These are phyloP conservation scores for Crucibulum laeve DNA, from an alignment of 768 basidiomycete species.

Conservation along the genomic window DNA sequence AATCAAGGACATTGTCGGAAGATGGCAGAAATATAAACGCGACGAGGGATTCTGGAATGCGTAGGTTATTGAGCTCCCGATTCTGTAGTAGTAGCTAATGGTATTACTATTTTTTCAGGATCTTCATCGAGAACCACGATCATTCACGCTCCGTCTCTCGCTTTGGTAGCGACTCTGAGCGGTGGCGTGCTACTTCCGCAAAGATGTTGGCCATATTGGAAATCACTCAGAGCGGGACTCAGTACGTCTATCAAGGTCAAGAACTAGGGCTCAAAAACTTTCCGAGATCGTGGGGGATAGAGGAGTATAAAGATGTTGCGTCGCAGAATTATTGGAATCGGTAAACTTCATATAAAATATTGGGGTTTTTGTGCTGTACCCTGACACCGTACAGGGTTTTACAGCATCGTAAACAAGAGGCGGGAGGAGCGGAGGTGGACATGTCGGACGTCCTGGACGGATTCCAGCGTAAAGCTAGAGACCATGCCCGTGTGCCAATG, in stretches of 20 bases:
- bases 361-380: neutral
- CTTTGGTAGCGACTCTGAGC: constrained; percentile 56
- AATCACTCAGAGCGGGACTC: constrained; percentile 57
- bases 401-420: constrained; percentile 27
- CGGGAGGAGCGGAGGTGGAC: constrained; percentile 38
- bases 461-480: constrained; percentile 61
- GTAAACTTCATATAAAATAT: constrained; percentile 27
- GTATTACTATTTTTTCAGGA: constrained; percentile 22
- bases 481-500: constrained; percentile 69
- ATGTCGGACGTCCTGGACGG: constrained; percentile 58
- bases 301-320: constrained; percentile 71
- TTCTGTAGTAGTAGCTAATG: constrained; percentile 5
- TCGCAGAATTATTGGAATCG: constrained; percentile 54
- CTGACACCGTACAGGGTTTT: constrained; percentile 27
- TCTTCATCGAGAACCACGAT: constrained; percentile 72
- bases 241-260: constrained; percentile 74
- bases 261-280: constrained; percentile 69
- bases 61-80: constrained; percentile 27
- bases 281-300: constrained; percentile 57
- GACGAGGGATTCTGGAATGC: constrained; percentile 66
- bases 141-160: constrained; percentile 60
- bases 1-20: constrained; percentile 38
- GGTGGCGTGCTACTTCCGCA: constrained; percentile 54
- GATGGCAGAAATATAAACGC: constrained; percentile 59
- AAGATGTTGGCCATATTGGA: constrained; percentile 65